These are phyloP conservation scores for Huntiella bhutanensis DNA, from an alignment of 2,329 filamentous ascomycete genomes.

Conservation along the genomic window DNA sequence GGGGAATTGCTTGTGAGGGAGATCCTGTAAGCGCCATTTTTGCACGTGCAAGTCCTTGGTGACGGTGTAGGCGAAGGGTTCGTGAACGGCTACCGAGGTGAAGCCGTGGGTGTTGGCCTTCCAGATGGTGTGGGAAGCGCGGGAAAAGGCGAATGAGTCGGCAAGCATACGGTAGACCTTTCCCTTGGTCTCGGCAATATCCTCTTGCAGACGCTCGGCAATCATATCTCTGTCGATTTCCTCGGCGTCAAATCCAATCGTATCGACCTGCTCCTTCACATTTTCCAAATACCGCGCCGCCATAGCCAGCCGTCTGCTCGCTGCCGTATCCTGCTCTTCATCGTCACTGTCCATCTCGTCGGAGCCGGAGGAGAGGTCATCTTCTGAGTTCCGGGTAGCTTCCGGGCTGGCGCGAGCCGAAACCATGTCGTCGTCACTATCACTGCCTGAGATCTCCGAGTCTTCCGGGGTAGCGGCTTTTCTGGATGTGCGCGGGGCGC, in stretches of 20 bases:
- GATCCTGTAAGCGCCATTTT: conserved; percentile 71
- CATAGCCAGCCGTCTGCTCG: conserved; percentile 67
- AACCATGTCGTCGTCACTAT: conserved; percentile 36
- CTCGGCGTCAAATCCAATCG: conserved; percentile 72
- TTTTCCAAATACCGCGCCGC: conserved; percentile 90
- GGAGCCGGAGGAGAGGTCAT: conserved; percentile 28
- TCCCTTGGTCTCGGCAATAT: conserved; percentile 81
- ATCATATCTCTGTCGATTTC: conserved; percentile 88
- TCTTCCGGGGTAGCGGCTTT: conserved; percentile 24
- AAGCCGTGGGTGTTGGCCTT: conserved; percentile 59
- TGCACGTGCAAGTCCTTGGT: conserved; percentile 69
- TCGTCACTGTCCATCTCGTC: conserved; percentile 32
- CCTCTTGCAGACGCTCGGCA: conserved; percentile 74
- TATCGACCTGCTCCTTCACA: conserved; percentile 59
- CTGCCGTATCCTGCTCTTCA: conserved; percentile 72
- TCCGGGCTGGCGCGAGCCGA: neutral
- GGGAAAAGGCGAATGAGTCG: conserved; percentile 48
- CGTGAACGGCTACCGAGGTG: conserved; percentile 61
- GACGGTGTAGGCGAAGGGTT: conserved; percentile 72
- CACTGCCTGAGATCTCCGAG: conserved; percentile 77
- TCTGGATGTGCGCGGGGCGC: conserved; percentile 2
- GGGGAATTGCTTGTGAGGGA: conserved; percentile 39
- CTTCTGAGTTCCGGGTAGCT: conserved; percentile 22
- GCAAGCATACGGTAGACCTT: conserved; percentile 70
- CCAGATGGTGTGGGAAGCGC: conserved; percentile 52